Evolutionary conservation across 2,329 filamentous ascomycete species (phyloP).

Genomic region (Botryosphaeria dothidea): DNA sequence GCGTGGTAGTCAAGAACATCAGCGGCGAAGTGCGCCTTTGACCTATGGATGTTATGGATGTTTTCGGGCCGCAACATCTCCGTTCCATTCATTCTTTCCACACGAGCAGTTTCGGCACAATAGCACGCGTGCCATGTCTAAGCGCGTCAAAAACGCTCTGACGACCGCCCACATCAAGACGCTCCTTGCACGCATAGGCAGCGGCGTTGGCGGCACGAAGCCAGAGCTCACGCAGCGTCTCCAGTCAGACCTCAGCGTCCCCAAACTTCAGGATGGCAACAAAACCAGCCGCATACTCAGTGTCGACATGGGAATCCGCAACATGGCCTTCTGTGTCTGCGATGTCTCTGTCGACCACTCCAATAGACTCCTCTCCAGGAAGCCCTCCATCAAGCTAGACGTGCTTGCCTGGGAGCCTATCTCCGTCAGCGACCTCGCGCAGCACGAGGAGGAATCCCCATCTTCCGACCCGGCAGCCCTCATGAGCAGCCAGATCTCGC

Average conservation of each 20-base stretch:
- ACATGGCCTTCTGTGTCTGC: conserved; percentile 73
- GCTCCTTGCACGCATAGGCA: conserved; percentile 62
- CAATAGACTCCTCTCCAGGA: background rate
- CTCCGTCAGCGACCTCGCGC: conserved; percentile 6
- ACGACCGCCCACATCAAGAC: conserved; percentile 58
- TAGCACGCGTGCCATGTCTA: background rate
- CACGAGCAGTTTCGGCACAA: background rate
- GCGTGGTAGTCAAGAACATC: background rate
- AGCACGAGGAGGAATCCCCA: background rate
- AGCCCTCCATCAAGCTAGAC: background rate
- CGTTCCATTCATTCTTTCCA: background rate
- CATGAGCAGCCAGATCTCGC: background rate
- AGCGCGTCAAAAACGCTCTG: conserved; percentile 32
- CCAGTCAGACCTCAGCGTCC: conserved; percentile 34
- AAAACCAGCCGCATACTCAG: conserved; percentile 61
- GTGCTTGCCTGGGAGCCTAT: conserved; percentile 17
- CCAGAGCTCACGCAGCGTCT: conserved; percentile 55
- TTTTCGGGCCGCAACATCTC: background rate
- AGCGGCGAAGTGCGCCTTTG: background rate
- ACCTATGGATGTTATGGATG: background rate
- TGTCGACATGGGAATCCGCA: conserved; percentile 83
- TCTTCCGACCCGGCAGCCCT: background rate
- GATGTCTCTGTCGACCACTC: conserved; percentile 28
- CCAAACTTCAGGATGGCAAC: background rate
- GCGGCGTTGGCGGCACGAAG: conserved; percentile 62